phyloP scores from a whole-genome alignment of 2,329 filamentous ascomycete genomes.

The Annulohypoxylon truncatum region DNA sequence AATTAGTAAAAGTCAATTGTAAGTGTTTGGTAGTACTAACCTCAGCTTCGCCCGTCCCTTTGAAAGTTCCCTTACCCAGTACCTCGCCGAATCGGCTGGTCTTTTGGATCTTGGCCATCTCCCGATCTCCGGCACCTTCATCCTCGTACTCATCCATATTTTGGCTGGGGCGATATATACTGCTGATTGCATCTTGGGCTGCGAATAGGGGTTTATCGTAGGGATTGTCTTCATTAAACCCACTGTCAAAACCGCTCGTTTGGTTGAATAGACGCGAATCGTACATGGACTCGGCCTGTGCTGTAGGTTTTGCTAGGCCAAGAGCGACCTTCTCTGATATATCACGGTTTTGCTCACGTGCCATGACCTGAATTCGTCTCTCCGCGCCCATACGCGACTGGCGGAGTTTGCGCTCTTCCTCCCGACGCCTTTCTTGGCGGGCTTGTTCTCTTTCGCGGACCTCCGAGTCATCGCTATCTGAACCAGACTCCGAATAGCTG shows the following conservation, averaged over 20 bases:
- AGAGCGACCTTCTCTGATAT: conserved; percentile 97
- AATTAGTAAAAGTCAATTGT: conserved; percentile 49
- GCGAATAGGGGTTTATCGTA: conserved; percentile 98
- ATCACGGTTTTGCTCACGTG: conserved; percentile 93
- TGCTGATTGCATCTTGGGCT: conserved; percentile 92
- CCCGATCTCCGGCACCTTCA: conserved; percentile 81
- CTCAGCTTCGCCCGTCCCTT: conserved; percentile 85
- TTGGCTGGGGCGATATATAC: conserved; percentile 87
- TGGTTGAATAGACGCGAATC: conserved; percentile 96
- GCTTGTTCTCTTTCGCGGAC: conserved; percentile 80
- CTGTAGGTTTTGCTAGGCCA: conserved; percentile 92
- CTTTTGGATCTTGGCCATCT: conserved; percentile 90
- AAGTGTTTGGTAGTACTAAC: conserved; percentile 57
- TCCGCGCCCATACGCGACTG: conserved; percentile 97
- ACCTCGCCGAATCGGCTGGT: conserved; percentile 85
- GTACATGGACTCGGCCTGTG: conserved; percentile 94
- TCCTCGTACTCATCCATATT: conserved; percentile 81
- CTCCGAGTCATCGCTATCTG: conserved; percentile 73
- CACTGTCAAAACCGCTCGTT: conserved; percentile 87
- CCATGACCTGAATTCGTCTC: conserved; percentile 90
- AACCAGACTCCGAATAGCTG: conserved; percentile 64
- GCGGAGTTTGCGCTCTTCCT: conserved; percentile 88
- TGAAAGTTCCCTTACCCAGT: conserved; percentile 89
- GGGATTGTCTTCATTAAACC: conserved; percentile 96
- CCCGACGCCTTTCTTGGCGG: conserved; percentile 80